Evolutionary conservation across 352 stramenopile genomes (phyloP).

Genomic region (Phytophthora litchii): DNA sequence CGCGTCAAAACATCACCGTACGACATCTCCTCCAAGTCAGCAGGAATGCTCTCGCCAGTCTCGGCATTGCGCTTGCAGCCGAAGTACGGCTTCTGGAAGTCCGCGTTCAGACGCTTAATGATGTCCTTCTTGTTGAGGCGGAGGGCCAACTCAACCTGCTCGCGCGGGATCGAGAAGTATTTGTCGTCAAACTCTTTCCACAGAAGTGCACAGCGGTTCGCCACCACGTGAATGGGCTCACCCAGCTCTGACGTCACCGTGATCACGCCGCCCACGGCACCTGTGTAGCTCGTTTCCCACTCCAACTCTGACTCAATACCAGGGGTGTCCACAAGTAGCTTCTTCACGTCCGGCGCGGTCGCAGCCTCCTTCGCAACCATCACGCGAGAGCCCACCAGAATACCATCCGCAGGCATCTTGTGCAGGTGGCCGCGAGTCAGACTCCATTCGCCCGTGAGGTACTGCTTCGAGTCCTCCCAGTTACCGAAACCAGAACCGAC

Average conservation of each 20-base stretch:
- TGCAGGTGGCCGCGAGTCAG: conserved; percentile 45
- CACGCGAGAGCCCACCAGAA: conserved; percentile 81
- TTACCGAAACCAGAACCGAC: conserved; percentile 89
- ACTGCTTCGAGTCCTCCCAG: conserved; percentile 79
- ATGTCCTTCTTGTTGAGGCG: conserved; percentile 78
- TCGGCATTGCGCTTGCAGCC: conserved; percentile 54
- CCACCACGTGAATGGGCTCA: conserved; percentile 87
- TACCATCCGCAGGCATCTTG: conserved; percentile 85
- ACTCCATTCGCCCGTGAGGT: conserved; percentile 88
- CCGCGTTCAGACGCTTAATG: conserved; percentile 77
- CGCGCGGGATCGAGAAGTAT: conserved; percentile 82
- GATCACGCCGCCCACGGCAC: conserved; percentile 67
- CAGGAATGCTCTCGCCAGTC: conserved; percentile 40
- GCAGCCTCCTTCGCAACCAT: conserved; percentile 91
- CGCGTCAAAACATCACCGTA: conserved; percentile 79
- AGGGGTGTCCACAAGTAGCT: conserved; percentile 79
- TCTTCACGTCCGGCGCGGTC: conserved; percentile 82
- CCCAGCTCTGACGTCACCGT: conserved; percentile 87
- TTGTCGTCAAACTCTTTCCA: conserved; percentile 89
- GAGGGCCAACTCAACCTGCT: conserved; percentile 72
- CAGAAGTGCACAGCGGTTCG: conserved; percentile 72
- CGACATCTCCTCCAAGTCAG: conserved; percentile 87
- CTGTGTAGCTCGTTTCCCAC: conserved; percentile 85
- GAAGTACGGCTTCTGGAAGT: conserved; percentile 93
- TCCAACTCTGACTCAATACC: conserved; percentile 74